Evolutionary conservation across 495 filamentous ascomycete species (phyloP).

Genomic region (Xylaria curta): DNA sequence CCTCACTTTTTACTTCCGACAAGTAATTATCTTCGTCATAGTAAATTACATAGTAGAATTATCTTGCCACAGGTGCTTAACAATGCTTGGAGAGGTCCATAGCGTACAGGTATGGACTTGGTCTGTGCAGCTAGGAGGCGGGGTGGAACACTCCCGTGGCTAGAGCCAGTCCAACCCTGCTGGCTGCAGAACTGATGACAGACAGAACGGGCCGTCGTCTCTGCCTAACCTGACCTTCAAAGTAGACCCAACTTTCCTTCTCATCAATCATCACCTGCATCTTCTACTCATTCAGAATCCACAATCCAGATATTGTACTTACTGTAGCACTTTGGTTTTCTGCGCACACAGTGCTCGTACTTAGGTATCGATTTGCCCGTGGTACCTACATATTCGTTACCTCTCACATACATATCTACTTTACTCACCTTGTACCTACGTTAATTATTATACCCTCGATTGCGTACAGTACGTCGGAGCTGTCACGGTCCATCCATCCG

Average conservation of each 20-base stretch:
- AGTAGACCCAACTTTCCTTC: slow-evolving; percentile 6
- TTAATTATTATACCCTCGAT: neutral
- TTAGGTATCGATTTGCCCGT: neutral
- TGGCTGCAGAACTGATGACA: slow-evolving; percentile 12
- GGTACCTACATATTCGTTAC: neutral
- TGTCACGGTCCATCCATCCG: slow-evolving; percentile 6
- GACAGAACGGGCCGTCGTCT: slow-evolving; percentile 10
- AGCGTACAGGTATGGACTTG: neutral
- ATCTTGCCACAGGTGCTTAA: too few relatives aligned
- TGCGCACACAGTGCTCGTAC: neutral
- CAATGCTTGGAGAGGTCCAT: too few relatives aligned
- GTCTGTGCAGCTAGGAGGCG: neutral
- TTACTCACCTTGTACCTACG: neutral
- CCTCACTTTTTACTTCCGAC: neutral
- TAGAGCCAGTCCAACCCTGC: slow-evolving; percentile 4
- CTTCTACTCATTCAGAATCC: slow-evolving; percentile 6
- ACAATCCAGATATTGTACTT: neutral
- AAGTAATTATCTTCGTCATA: neutral
- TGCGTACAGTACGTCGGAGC: neutral
- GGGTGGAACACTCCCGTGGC: slow-evolving; percentile 1
- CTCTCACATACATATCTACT: neutral
- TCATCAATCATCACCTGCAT: slow-evolving; percentile 5
- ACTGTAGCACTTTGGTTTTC: neutral
- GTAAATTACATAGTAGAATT: neutral
- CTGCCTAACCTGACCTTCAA: neutral